A percentile compares a stretch with the other conserved stretches of the same genome.
Conservation (phyloP, 1,284 basidiomycete genomes). For the Ceratobasidium sp. region DNA sequence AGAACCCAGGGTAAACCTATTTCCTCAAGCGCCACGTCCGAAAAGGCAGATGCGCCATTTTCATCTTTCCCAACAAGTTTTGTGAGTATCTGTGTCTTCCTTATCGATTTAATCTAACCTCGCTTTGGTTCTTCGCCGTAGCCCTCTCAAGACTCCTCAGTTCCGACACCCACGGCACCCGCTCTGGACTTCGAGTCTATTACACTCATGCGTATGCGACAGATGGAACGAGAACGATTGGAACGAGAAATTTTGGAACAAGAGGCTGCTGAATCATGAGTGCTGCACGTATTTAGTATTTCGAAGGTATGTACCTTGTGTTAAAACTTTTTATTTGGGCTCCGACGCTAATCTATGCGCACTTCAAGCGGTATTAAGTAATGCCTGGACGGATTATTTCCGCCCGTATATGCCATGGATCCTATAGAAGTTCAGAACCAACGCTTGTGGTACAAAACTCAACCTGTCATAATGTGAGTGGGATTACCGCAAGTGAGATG, state of each 20-base stretch:
- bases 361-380: neutral
- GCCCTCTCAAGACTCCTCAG: conserved; percentile 32
- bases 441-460: neutral
- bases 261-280: conserved; percentile 54
- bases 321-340: neutral
- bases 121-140: neutral
- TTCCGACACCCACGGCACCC: conserved; percentile 39
- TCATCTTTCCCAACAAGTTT: conserved; percentile 72
- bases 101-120: conserved; percentile 31
- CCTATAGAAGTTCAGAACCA: neutral
- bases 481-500: neutral
- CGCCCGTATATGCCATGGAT: neutral
- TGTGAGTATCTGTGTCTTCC: conserved; percentile 59
- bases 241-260: conserved; percentile 73
- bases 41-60: conserved; percentile 48
- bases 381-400: neutral
- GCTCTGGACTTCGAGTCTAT: conserved; percentile 83
- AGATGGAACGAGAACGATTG: conserved; percentile 80
- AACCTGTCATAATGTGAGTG: neutral
- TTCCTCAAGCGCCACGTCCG: neutral
- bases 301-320: neutral
- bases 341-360: neutral
- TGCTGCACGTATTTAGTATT: neutral
- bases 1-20: conserved; percentile 57
- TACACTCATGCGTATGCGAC: conserved; percentile 83